Evolutionary conservation across 441 rosid genomes (phyloP), one percentile per base, ranked within the genome.

Genomic region (Gossypium gossypioides): DNA sequence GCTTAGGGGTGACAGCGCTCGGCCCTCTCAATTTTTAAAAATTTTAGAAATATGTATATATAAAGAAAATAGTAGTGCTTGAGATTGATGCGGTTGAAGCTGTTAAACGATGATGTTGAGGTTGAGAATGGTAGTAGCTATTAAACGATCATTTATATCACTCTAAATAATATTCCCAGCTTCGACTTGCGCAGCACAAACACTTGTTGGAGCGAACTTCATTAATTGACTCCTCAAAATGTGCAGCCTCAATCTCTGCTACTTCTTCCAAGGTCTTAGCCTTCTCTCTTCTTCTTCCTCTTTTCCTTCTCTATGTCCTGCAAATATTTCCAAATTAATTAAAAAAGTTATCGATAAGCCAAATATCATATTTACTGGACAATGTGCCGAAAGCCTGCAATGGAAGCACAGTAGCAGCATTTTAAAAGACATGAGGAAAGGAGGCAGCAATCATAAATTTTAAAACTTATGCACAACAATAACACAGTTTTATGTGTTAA

Each of bases 141-240:
- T 5, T 3, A 27, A 27, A 27, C 29, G 29, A 25, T 25, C 0
- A 25, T 25, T 25, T 25, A 3, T 25, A 27, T 27, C 29, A 3
- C 29, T 3, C 29, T 29, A 29, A 4, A 29, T 29, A 0, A 5
- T 32, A 5, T 32, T 32, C 7, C 34, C 34, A 29, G 34, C 34
- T 29, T 29, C 34, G 6, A 4, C 34, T 29, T 29, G 6, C 6
- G 34, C 93, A 78, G 87, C 96, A 12, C 91, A 86, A 29, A 88
- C 93, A 72, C 93, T 87, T 66, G 92, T 82, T 2, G 92, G 85
- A 2, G 96, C 92, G 54, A 56, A 89, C 76, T 86, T 89, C 91
- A 89, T 86, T 0, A 92, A 91, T 70, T 89, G 94, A 89, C 75
- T 91, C 93, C 76, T 90, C 93, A 18, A 73, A 77, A 9, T 68